Evolutionary conservation across 208 protist genomes (phyloP).

Genomic region (Leishmania mexicana): DNA sequence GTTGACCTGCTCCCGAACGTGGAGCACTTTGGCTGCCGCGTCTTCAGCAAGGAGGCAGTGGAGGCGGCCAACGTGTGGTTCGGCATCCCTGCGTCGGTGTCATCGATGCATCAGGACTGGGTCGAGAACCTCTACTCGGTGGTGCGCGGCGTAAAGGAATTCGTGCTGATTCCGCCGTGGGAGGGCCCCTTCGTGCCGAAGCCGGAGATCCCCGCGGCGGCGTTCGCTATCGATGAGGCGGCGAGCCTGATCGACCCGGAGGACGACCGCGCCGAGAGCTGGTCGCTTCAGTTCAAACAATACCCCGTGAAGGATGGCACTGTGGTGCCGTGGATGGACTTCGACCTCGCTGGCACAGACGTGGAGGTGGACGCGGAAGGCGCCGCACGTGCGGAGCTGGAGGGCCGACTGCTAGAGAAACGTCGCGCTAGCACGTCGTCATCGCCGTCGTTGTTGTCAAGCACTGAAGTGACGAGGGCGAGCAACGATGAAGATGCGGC

Average conservation of each 20-base stretch:
- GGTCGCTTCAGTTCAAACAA: constrained; percentile 40
- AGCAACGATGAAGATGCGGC: not conserved
- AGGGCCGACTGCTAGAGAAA: constrained; percentile 37
- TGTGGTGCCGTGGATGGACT: constrained; percentile 85
- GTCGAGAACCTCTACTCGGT: constrained; percentile 94
- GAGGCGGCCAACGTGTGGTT: constrained; percentile 93
- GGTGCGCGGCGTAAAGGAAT: constrained; percentile 90
- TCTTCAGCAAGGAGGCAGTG: constrained; percentile 60
- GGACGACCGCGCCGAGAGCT: constrained; percentile 20
- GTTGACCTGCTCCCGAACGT: constrained; percentile 59
- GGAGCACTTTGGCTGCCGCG: constrained; percentile 66
- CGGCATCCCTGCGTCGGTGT: constrained; percentile 76
- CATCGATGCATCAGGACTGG: constrained; percentile 92
- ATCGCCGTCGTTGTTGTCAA: not conserved
- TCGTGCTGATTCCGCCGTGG: constrained; percentile 89
- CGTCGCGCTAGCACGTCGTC: not conserved
- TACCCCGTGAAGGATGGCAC: constrained; percentile 64
- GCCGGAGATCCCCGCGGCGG: constrained; percentile 68
- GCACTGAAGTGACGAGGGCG: not conserved
- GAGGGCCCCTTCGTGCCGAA: constrained; percentile 85
- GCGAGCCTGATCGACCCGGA: constrained; percentile 19
- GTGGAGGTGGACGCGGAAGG: constrained; percentile 38
- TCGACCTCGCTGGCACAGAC: constrained; percentile 70
- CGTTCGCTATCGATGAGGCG: constrained; percentile 50
- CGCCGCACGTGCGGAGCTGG: constrained; percentile 23